These are phyloP conservation scores for Ajuga chamaepitys DNA, from an alignment of 257 asterid species.

Conservation along the genomic window DNA sequence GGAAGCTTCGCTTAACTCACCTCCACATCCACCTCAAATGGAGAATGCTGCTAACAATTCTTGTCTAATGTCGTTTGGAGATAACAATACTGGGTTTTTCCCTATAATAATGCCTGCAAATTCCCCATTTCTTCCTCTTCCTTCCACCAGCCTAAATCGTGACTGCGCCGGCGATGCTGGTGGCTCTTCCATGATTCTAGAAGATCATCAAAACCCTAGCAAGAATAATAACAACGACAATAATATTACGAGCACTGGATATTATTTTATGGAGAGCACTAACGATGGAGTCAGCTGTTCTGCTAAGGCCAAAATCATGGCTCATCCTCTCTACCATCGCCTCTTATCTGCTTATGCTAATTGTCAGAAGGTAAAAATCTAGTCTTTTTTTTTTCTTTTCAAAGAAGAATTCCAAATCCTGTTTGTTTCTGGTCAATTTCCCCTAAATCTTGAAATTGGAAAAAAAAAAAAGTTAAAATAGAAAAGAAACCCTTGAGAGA, in stretches of 20 bases:
- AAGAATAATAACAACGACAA: constrained; percentile 9
- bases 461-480: too few species aligned
- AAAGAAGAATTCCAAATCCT: too few species aligned
- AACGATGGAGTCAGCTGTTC: constrained; percentile 25
- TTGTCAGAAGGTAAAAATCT: constrained; percentile 66
- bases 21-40: too few species aligned
- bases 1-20: too few species aligned
- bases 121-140: constrained; percentile 32
- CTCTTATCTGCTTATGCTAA: constrained; percentile 73
- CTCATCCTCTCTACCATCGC: constrained; percentile 87
- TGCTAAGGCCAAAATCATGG: constrained; percentile 72
- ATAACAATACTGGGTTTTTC: constrained; percentile 35
- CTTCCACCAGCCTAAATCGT: constrained; percentile 12
- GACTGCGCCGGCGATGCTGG: constrained; percentile 13
- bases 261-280: constrained; percentile 53
- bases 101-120: constrained; percentile 56
- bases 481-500: not conserved
- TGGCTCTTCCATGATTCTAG: constrained; percentile 29
- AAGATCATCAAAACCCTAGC: constrained; percentile 20
- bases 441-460: too few species aligned
- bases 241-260: constrained; percentile 37
- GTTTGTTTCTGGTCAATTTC: too few species aligned
- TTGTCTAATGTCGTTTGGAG: constrained; percentile 58
- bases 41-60: constrained; percentile 32
- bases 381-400: not conserved